Evolutionary conservation across 371 early-diverging fungal species (phyloP).

Genomic region (Saksenaea vasiformis): DNA sequence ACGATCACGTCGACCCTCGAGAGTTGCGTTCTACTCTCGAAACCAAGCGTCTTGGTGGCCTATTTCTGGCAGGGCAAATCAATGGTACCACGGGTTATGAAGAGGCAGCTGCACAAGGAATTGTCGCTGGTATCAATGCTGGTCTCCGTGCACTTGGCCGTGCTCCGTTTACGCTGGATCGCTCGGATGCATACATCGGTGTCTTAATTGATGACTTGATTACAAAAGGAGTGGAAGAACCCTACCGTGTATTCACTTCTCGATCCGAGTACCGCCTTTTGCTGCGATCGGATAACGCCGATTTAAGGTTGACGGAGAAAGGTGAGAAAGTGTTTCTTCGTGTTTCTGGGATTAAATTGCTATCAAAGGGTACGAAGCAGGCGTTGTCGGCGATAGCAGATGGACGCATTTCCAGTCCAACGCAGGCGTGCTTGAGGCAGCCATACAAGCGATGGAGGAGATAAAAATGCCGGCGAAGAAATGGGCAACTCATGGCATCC

Average conservation of each 20-base stretch:
- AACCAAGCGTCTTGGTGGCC: slow-evolving; percentile 75
- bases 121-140: slow-evolving; percentile 87
- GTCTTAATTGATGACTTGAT: slow-evolving; percentile 85
- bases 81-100: slow-evolving; percentile 92
- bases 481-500: slow-evolving; percentile 55
- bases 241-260: slow-evolving; percentile 84
- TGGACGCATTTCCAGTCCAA: slow-evolving; percentile 42
- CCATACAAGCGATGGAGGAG: slow-evolving; percentile 42
- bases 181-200: slow-evolving; percentile 86
- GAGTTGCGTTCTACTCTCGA: slow-evolving; percentile 78
- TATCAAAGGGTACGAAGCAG: slow-evolving; percentile 49
- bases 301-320: slow-evolving; percentile 70
- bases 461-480: slow-evolving; percentile 47
- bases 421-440: slow-evolving; percentile 35
- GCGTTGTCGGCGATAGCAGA: slow-evolving; percentile 52
- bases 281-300: slow-evolving; percentile 83
- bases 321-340: slow-evolving; percentile 27
- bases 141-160: slow-evolving; percentile 56
- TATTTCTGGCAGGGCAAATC: slow-evolving; percentile 87
- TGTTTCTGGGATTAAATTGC: background rate
- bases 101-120: slow-evolving; percentile 87
- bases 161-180: slow-evolving; percentile 67
- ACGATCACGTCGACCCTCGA: slow-evolving; percentile 85
- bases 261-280: slow-evolving; percentile 83
- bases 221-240: slow-evolving; percentile 85